These are phyloP conservation scores for Chytriomyces hyalinus DNA, from an alignment of 192 early-diverging fungal species.

Conservation along the genomic window DNA sequence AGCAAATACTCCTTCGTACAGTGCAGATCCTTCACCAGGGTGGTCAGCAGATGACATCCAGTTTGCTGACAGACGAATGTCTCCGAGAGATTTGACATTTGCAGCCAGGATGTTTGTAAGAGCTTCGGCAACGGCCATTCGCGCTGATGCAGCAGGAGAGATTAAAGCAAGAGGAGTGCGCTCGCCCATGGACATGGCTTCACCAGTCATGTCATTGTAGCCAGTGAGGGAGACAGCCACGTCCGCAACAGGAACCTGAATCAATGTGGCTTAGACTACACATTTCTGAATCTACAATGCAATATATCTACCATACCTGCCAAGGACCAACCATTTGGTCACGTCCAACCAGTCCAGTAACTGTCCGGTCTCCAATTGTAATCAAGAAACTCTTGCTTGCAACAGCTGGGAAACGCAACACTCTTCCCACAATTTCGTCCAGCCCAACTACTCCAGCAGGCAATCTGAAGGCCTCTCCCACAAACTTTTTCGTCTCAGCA, in stretches of 20 bases:
- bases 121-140: conserved; percentile 97
- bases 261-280: background rate
- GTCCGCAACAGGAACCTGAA: conserved; percentile 95
- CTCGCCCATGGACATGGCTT: conserved; percentile 99
- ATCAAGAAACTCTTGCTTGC: conserved; percentile 95
- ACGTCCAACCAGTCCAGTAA: conserved; percentile 92
- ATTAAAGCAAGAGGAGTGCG: conserved; percentile 86
- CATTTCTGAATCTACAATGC: background rate
- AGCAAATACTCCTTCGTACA: conserved; percentile 93
- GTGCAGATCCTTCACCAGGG: conserved; percentile 86
- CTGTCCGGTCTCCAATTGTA: conserved; percentile 96
- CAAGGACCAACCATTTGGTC: conserved; percentile 99
- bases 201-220: conserved; percentile 78
- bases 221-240: conserved; percentile 89
- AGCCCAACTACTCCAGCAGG: conserved; percentile 48
- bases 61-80: conserved; percentile 90
- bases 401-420: conserved; percentile 86
- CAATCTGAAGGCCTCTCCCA: conserved; percentile 63
- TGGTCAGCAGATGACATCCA: conserved; percentile 97
- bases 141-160: conserved; percentile 84
- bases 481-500: conserved; percentile 59
- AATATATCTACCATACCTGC: conserved; percentile 40
- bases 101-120: conserved; percentile 93
- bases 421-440: conserved; percentile 70
- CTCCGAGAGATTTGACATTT: conserved; percentile 70